Evolutionary conservation across 345 rosid genomes (phyloP).

Genomic region (Gossypium turneri): DNA sequence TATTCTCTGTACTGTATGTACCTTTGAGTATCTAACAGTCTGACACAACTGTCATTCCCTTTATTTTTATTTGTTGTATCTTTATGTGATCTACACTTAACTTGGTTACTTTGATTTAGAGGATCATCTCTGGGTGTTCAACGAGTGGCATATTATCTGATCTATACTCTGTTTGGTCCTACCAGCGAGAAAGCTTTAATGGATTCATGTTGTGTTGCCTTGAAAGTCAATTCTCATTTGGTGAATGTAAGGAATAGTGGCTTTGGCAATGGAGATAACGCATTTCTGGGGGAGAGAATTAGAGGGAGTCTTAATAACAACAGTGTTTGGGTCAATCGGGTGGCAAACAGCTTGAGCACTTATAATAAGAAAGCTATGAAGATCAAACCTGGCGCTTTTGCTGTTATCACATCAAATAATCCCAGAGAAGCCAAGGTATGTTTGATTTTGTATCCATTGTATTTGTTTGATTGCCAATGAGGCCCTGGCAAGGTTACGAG

Average conservation of each 20-base stretch:
- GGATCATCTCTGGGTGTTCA: slow-evolving; percentile 8
- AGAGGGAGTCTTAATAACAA: slow-evolving; percentile 38
- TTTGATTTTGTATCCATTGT: background rate
- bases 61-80: slow-evolving; percentile 11
- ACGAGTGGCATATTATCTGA: slow-evolving; percentile 2
- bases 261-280: slow-evolving; percentile 34
- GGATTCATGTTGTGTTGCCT: slow-evolving; percentile 60
- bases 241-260: slow-evolving; percentile 28
- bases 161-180: slow-evolving; percentile 16
- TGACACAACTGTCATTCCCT: slow-evolving; percentile 29
- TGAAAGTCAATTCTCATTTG: slow-evolving; percentile 38
- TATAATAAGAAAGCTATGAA: slow-evolving; percentile 32
- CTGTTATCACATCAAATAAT: slow-evolving; percentile 63
- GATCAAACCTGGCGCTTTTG: slow-evolving; percentile 48
- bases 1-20: slow-evolving; percentile 16
- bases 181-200: slow-evolving; percentile 29
- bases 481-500: too few relatives aligned
- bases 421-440: slow-evolving; percentile 58
- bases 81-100: slow-evolving; percentile 50
- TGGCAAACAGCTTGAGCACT: slow-evolving; percentile 30
- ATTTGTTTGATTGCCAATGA: background rate
- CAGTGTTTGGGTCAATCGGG: slow-evolving; percentile 28
- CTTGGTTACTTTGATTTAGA: slow-evolving; percentile 39
- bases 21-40: slow-evolving; percentile 12
- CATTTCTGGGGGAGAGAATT: slow-evolving; percentile 58